Evolutionary conservation across 495 filamentous ascomycete genomes (phyloP).

Genomic region (Tetracladium setigerum): DNA sequence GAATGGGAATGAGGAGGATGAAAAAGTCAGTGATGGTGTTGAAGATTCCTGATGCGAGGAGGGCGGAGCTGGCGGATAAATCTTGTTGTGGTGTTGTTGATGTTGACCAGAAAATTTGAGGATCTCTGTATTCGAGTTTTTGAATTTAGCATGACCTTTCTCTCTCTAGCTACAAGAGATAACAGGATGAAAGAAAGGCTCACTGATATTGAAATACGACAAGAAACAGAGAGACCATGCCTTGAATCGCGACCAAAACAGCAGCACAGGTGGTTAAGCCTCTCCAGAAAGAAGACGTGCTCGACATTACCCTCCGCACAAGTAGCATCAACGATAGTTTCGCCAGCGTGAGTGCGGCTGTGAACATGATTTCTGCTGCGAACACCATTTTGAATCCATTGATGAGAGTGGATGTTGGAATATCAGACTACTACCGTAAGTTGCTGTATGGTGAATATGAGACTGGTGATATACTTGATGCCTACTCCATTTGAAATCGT

Average conservation of each 20-base stretch:
- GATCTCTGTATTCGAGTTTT: conserved; percentile 2
- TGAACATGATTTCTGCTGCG: conserved; percentile 9
- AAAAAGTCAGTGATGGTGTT: conserved; percentile 55
- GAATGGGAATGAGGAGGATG: conserved; percentile 50
- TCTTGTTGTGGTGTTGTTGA: conserved; percentile 24
- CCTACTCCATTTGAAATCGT: conserved; percentile 44
- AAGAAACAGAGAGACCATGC: conserved; percentile 39
- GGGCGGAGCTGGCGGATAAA: conserved; percentile 41
- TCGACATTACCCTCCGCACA: conserved; percentile 11
- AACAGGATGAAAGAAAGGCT: conserved; percentile 14
- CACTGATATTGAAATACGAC: conserved; percentile 52
- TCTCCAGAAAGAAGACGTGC: conserved; percentile 22
- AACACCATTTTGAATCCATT: conserved; percentile 14
- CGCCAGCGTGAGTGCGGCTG: conserved; percentile 6
- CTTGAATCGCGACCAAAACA: conserved; percentile 35
- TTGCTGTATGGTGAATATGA: conserved; percentile 8
- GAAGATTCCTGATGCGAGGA: conserved; percentile 47
- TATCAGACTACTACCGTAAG: conserved; percentile 8
- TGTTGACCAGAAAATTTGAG: conserved; percentile 45
- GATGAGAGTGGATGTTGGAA: conserved; percentile 2
- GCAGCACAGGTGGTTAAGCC: conserved; percentile 30
- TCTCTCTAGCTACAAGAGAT: neutral
- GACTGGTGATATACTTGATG: conserved; percentile 37
- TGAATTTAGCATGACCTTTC: neutral
- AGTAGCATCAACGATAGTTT: conserved; percentile 19